Conservation (phyloP, 805 yeast genomes). For the Debaryomyces castellii region DNA sequence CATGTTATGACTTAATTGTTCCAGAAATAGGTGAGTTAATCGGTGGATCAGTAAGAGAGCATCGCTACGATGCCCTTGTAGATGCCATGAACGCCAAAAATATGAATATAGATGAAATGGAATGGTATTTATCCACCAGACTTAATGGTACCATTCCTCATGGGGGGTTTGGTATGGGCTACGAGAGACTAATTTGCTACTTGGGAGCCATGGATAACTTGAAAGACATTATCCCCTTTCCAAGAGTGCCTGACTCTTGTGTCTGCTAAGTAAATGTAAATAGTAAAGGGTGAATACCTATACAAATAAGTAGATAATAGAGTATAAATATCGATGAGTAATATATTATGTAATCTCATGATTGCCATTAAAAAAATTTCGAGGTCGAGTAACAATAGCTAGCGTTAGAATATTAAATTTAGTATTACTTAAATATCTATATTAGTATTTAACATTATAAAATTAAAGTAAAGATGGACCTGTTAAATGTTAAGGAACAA, state of each 20-base stretch:
- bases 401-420: neutral
- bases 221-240: constrained; percentile 84
- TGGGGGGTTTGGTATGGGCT: constrained; percentile 97
- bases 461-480: constrained; percentile 65
- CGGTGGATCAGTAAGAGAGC: constrained; percentile 94
- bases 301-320: neutral
- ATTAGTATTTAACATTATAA: neutral
- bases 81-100: constrained; percentile 49
- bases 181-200: constrained; percentile 79
- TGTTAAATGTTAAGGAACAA: constrained; percentile 91
- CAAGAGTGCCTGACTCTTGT: constrained; percentile 58
- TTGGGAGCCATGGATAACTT: constrained; percentile 75
- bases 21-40: constrained; percentile 93
- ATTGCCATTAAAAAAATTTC: constrained; percentile 8
- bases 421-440: neutral
- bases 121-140: constrained; percentile 81
- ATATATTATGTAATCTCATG: neutral
- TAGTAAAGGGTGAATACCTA: neutral
- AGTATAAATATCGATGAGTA: neutral
- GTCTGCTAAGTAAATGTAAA: constrained; percentile 26
- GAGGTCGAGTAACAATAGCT: constrained; percentile 2
- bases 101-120: constrained; percentile 60
- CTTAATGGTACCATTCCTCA: constrained; percentile 83
- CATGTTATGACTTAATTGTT: constrained; percentile 83
- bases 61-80: constrained; percentile 47